A percentile compares a stretch with the other conserved stretches of the same genome.
Conservation (phyloP, 2,329 filamentous ascomycete species). For the Fusarium tjaetaba region DNA sequence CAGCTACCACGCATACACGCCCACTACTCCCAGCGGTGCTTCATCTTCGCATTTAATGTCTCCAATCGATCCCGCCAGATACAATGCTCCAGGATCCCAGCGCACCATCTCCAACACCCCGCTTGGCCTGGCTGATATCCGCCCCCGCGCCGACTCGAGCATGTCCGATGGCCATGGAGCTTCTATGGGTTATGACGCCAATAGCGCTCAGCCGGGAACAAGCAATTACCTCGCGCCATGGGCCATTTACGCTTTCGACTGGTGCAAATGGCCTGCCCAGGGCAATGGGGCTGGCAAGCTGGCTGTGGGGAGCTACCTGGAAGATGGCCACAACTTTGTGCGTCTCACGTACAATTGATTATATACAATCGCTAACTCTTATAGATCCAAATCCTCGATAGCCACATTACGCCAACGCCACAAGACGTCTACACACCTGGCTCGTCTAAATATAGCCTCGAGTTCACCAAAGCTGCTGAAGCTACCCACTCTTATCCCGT, state of each 20-base stretch:
- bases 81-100: constrained; percentile 66
- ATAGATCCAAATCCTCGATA: constrained; percentile 96
- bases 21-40: constrained; percentile 70
- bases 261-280: constrained; percentile 97
- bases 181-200: constrained; percentile 71
- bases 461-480: constrained; percentile 94
- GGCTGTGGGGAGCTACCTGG: constrained; percentile 93
- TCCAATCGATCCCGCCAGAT: constrained; percentile 62
- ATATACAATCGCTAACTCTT: constrained; percentile 8
- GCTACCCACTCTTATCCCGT: constrained; percentile 98
- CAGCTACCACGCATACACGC: constrained; percentile 65
- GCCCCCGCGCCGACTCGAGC: constrained; percentile 84
- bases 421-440: constrained; percentile 75
- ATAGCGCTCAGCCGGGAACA: constrained; percentile 73
- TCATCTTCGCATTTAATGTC: constrained; percentile 72
- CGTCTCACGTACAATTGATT: neutral
- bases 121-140: constrained; percentile 89
- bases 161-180: constrained; percentile 77
- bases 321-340: constrained; percentile 98
- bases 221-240: constrained; percentile 95
- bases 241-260: constrained; percentile 96
- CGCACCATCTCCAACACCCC: constrained; percentile 82
- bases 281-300: constrained; percentile 87
- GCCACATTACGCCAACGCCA: constrained; percentile 77
- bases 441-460: constrained; percentile 78